These are phyloP conservation scores for Cercospora brassicicola DNA, from an alignment of 2,329 filamentous ascomycete genomes.

Conservation along the genomic window DNA sequence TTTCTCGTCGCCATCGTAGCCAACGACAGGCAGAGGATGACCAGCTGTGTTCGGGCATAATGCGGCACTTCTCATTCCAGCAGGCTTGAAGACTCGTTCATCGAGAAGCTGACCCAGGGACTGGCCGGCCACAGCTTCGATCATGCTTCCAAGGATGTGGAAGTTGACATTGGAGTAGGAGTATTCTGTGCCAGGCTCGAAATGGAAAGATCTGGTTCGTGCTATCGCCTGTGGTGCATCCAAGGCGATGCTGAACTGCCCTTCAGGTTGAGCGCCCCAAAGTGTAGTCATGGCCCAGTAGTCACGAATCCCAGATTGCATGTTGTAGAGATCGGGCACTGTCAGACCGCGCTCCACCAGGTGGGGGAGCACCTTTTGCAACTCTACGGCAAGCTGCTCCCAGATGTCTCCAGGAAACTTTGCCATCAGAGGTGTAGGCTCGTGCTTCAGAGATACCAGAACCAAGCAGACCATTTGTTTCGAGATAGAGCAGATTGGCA, in stretches of 20 bases:
- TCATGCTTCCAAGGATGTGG: slow-evolving; percentile 40
- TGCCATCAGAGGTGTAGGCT: slow-evolving; percentile 37
- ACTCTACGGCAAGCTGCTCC: slow-evolving; percentile 30
- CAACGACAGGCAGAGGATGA: slow-evolving; percentile 45
- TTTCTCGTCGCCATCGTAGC: slow-evolving; percentile 47
- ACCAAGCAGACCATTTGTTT: slow-evolving; percentile 49
- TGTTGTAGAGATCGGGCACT: slow-evolving; percentile 44
- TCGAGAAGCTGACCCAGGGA: slow-evolving; percentile 41
- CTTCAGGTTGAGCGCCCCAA: slow-evolving; percentile 46
- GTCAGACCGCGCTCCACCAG: slow-evolving; percentile 36
- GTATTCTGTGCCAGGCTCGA: slow-evolving; percentile 46
- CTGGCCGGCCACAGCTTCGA: slow-evolving; percentile 44
- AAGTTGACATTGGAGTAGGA: slow-evolving; percentile 51
- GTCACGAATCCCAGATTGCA: slow-evolving; percentile 48
- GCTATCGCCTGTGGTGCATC: slow-evolving; percentile 34
- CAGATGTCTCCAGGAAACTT: slow-evolving; percentile 15
- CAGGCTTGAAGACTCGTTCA: slow-evolving; percentile 45
- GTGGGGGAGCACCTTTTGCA: slow-evolving; percentile 38
- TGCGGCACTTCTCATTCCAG: slow-evolving; percentile 46
- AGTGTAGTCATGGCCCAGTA: slow-evolving; percentile 50
- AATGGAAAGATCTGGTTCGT: slow-evolving; percentile 44
- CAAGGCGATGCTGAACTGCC: slow-evolving; percentile 42
- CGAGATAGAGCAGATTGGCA: slow-evolving; percentile 52
- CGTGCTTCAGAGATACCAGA: slow-evolving; percentile 39
- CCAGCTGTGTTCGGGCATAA: slow-evolving; percentile 43